Evolutionary conservation across 768 basidiomycete genomes (phyloP), one percentile per base, ranked within the genome.

Genomic region (Lentinus brumalis): DNA sequence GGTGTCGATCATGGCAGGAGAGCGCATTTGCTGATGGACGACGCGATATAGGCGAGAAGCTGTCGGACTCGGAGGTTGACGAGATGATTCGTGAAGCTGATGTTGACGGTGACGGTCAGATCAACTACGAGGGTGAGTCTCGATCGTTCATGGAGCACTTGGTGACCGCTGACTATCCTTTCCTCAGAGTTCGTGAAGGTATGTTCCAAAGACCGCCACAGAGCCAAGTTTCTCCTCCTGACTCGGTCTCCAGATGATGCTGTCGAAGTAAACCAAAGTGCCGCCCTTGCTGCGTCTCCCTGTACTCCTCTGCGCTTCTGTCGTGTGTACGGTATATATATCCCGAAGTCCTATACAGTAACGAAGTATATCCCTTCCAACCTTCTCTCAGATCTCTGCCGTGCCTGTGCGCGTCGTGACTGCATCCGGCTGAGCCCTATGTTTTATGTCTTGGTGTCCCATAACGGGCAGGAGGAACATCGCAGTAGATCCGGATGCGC

Each of bases 61-160:
- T 95, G 59, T 83, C 91, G 12, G 93, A 95, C 65, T 80, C 71
- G 8, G 94, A 96, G 76, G 93, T 96, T 64, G 91, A 93, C 62
- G 94, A 96, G 81, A 96, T 97, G 94, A 97, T 97, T 73, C 87
- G 94, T 56, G 95, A 97, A 77, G 95, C 94, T 58, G 94, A 97
- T 72, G 83, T 93, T 53, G 93, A 97, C 70, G 94, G 95, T 53
- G 92, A 94, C 73, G 93, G 93, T n/a, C 91, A 93, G 77, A 91
- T 92, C 77, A 89, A 92, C 76, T 94, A 91, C 71, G 87, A 91
- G 2, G 89, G 89, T 88, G 60, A 58, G 83, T 70, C 30, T 30
- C 40, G 3, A 66, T 8, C 21, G 18, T 35, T 3, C 15, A 46
- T 66, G 21, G 63, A 31, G 40, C 38, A 40, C 50, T 40, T 46